Conservation (phyloP, 2,329 filamentous ascomycete genomes). For the Sporothrix luriei region DNA sequence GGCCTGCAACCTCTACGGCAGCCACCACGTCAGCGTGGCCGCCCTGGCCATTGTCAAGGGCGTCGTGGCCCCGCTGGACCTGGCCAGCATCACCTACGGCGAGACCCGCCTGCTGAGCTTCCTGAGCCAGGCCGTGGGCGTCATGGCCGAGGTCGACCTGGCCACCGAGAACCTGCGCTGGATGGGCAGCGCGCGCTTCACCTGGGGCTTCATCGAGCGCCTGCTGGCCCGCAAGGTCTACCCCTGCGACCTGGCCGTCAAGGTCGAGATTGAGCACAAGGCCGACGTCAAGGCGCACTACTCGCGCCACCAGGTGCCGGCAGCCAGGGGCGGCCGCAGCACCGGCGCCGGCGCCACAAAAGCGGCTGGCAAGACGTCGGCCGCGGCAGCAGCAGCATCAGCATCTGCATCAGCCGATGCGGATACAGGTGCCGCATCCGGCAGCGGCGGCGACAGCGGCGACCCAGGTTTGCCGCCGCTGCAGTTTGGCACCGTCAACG, state of each 20-base stretch:
- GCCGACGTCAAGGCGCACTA: slow-evolving; percentile 73
- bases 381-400: slow-evolving; percentile 13
- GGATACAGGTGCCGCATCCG: not conserved
- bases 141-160: slow-evolving; percentile 87
- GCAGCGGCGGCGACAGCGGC: slow-evolving; percentile 17
- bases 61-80: slow-evolving; percentile 77
- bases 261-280: slow-evolving; percentile 79
- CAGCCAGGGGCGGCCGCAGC: not conserved
- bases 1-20: slow-evolving; percentile 86
- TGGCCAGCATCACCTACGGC: slow-evolving; percentile 86
- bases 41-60: slow-evolving; percentile 87
- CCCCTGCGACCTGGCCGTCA: slow-evolving; percentile 85
- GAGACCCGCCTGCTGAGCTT: slow-evolving; percentile 76
- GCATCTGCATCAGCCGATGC: slow-evolving; percentile 21
- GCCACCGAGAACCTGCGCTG: slow-evolving; percentile 88
- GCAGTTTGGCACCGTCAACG: slow-evolving; percentile 76
- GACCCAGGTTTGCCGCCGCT: slow-evolving; percentile 68
- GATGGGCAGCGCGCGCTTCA: slow-evolving; percentile 88
- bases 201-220: slow-evolving; percentile 77
- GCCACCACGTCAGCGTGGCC: slow-evolving; percentile 71
- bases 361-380: not conserved
- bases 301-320: slow-evolving; percentile 32
- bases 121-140: slow-evolving; percentile 84
- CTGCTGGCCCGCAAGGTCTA: slow-evolving; percentile 77
- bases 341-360: not conserved